A percentile compares a stretch with the other conserved stretches of the same genome.
These are phyloP conservation scores for Leccinum pellstonianum DNA, from an alignment of 768 basidiomycete genomes.

Conservation along the genomic window DNA sequence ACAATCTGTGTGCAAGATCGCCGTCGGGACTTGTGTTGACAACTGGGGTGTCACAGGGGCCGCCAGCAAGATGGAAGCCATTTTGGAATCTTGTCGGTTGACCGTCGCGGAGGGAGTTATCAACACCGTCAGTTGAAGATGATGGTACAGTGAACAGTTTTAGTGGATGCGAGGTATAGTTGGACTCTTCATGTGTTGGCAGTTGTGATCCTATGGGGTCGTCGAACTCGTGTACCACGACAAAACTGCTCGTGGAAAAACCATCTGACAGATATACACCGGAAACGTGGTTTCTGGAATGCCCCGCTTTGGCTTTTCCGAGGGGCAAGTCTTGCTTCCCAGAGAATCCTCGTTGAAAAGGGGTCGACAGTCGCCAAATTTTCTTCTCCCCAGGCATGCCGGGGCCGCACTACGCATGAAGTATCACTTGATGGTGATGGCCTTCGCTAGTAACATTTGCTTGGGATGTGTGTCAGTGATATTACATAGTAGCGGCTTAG, in stretches of 20 bases:
- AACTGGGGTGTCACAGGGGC: neutral
- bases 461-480: neutral
- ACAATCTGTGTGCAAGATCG: slow-evolving; percentile 24
- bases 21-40: slow-evolving; percentile 7
- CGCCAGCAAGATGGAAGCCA: neutral
- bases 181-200: neutral
- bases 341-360: slow-evolving; percentile 20
- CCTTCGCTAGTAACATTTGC: neutral
- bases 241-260: slow-evolving; percentile 14
- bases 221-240: slow-evolving; percentile 29
- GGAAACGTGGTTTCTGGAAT: slow-evolving; percentile 15
- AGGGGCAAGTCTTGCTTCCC: slow-evolving; percentile 8
- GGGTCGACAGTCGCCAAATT: slow-evolving; percentile 21
- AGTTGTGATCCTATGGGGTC: slow-evolving; percentile 1
- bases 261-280: slow-evolving; percentile 24
- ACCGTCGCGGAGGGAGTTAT: neutral
- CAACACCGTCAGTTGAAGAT: neutral
- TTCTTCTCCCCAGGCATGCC: slow-evolving; percentile 30
- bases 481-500: neutral
- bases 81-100: neutral
- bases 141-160: slow-evolving; percentile 1
- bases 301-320: neutral
- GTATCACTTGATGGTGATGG: neutral
- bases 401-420: slow-evolving; percentile 12
- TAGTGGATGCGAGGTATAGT: neutral